Evolutionary conservation across 2,329 filamentous ascomycete genomes (phyloP).

Genomic region (Colletotrichum liriopes): DNA sequence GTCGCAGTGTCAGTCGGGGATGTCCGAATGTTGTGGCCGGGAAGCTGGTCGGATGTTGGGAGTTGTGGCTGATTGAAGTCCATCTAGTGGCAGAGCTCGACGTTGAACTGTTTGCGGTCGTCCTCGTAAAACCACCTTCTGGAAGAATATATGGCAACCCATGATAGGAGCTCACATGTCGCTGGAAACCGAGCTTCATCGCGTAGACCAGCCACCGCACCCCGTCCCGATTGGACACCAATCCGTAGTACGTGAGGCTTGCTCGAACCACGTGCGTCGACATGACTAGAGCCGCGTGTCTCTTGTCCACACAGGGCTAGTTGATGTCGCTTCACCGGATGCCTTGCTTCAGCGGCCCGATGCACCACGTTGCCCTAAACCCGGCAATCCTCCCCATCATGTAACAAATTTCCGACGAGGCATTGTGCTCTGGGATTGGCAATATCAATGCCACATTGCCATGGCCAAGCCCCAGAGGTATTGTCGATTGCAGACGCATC

Average conservation of each 20-base stretch:
- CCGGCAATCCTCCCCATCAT: neutral
- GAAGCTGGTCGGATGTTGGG: neutral
- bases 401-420: neutral
- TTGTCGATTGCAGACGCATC: no score
- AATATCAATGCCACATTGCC: neutral
- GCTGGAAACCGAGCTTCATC: neutral
- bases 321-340: neutral
- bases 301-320: neutral
- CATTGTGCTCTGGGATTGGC: neutral
- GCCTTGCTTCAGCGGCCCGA: neutral
- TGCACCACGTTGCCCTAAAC: neutral
- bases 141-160: neutral
- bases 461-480: neutral
- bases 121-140: no score
- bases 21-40: neutral
- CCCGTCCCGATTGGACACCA: neutral
- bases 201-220: neutral
- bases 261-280: neutral
- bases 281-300: neutral
- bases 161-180: neutral
- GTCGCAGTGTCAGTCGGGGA: neutral
- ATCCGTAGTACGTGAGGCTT: neutral
- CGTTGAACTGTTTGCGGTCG: neutral
- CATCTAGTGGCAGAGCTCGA: neutral
- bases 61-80: neutral